Percentiles rank a stretch among this genome's conserved stretches.
phyloP scores from a whole-genome alignment of 2,329 filamentous ascomycete genomes.

The Fusarium sambucinum region DNA sequence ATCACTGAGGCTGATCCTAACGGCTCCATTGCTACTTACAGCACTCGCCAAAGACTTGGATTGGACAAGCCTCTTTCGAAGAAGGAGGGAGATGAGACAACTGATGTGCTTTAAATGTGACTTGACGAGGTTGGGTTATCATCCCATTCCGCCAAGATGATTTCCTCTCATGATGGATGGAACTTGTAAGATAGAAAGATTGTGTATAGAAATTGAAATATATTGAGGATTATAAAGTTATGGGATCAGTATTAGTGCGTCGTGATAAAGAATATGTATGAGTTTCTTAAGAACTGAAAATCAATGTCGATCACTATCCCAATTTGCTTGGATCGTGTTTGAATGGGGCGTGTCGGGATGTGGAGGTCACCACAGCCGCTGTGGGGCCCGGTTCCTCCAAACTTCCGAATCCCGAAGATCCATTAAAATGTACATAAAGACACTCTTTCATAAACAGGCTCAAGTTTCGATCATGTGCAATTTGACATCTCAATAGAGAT shows the following conservation, averaged over 20 bases:
- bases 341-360: not conserved
- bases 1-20: constrained; percentile 35
- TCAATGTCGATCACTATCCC: not conserved
- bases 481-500: not conserved
- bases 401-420: not conserved
- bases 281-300: not conserved
- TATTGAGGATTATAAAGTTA: not conserved
- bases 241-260: rapidly evolving
- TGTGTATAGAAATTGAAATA: not conserved
- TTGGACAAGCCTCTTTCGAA: constrained; percentile 39
- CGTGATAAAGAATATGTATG: not conserved
- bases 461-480: not conserved
- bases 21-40: constrained; percentile 24
- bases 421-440: not conserved
- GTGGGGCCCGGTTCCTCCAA: not conserved
- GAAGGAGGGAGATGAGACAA: constrained; percentile 24
- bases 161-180: no score
- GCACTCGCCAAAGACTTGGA: constrained; percentile 33
- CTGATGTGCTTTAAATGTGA: not conserved
- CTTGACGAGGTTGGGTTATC: no score
- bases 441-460: not conserved
- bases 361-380: not conserved
- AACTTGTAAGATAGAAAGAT: constrained; percentile 1
- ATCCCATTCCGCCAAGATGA: no score
- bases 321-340: not conserved